Base-by-base conservation (phyloP, 2,329 filamentous ascomycete genomes). In the Chalaropsis thielavioides region DNA sequence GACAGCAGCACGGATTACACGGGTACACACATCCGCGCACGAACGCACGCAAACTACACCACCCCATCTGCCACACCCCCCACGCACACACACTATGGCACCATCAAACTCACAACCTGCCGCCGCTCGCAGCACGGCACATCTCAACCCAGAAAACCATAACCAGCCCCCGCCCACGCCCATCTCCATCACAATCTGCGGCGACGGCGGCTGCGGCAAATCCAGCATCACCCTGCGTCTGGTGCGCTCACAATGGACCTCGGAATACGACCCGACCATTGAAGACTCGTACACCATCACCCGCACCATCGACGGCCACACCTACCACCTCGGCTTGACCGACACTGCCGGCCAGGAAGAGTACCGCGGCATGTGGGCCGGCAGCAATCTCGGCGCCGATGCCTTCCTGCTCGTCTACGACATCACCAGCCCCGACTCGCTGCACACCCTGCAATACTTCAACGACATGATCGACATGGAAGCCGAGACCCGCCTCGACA, bases 331-430 rank as follows among this genome's bases (percentile, higher is more conserved):
- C 43, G 80, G 82, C 61, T 81, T 94, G 61, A 92, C 88, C 67
- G 89, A 94, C 77, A 92, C 89, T 0, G 89, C 89, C 31, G 89
- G 89, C n/a, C 89, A 94, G 74, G 89, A 94, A 76, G 89, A 94
- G 76, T 94, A 94, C 77, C 86, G 89, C 69, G 86, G 88, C 70
- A 89, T 94, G 79, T 94, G 89, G 89, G 88, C 88, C 0, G 81
- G 84, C 41, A 86, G 85, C 27, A 92, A 92, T 73, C 82, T 92
- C 17, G 81, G 83, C 72, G 87, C 87, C 68, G 89, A 94, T 73
- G 89, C 89, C 68, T 94, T 92, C 76, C 80, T 94, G 24, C 82
- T 94, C 70, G 89, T 94, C 70, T 94, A 94, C 81, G 89, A 94
- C 76, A 92, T 94, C 75, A 94, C 89, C 0, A 83, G 82, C 54